These are phyloP conservation scores for Asterochloris sp. DNA, from an alignment of 139 green algal species.

Conservation along the genomic window DNA sequence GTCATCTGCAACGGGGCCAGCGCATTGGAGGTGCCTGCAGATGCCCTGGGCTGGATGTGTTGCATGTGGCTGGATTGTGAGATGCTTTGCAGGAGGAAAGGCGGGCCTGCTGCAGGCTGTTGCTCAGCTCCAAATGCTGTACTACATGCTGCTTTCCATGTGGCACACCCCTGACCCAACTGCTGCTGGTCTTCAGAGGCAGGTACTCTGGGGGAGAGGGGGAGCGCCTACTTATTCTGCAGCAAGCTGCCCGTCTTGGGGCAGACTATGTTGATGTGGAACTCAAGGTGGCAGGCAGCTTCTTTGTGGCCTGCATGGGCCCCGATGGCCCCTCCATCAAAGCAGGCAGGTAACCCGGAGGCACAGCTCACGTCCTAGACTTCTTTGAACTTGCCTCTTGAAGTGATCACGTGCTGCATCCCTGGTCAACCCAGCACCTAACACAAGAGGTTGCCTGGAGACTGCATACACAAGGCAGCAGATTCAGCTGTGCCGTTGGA, in stretches of 20 bases:
- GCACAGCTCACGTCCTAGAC: not conserved
- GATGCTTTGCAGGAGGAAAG: not conserved
- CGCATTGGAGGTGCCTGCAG: not conserved
- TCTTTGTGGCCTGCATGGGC: constrained; percentile 57
- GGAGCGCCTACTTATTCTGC: constrained; percentile 65
- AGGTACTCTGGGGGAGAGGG: constrained; percentile 81
- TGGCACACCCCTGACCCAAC: not conserved
- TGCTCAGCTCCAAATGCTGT: not conserved
- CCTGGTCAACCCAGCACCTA: too few species aligned
- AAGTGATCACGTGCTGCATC: too few species aligned
- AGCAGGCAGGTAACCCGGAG: too few species aligned
- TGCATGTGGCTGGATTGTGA: not conserved
- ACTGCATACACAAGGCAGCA: too few species aligned
- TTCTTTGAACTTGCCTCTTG: too few species aligned
- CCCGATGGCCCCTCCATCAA: too few species aligned
- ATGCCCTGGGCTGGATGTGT: not conserved
- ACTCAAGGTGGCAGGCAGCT: constrained; percentile 68
- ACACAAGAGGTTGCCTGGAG: too few species aligned
- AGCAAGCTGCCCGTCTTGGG: constrained; percentile 63
- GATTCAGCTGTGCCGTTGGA: too few species aligned
- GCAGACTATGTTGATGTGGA: constrained; percentile 93
- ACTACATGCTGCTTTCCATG: not conserved
- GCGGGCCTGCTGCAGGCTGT: not conserved
- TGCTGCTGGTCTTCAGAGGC: constrained; percentile 53
- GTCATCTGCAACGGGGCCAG: too few species aligned